Evolutionary conservation across 306 rosid genomes (phyloP).

Genomic region (Dalbergia cochinchinensis): DNA sequence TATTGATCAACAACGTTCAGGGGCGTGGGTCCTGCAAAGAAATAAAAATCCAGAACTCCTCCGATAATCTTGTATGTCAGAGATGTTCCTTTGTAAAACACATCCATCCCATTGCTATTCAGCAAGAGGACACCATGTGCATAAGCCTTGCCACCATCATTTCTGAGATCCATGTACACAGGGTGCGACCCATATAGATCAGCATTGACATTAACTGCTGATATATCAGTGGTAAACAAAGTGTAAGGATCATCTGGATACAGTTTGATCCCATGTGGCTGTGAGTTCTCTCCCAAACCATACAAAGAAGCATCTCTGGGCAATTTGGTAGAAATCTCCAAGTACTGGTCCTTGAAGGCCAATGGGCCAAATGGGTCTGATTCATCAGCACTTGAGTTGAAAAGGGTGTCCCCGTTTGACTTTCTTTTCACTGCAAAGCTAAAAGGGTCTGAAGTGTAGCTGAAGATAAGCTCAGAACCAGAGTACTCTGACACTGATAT

Average conservation of each 20-base stretch:
- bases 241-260: slow-evolving; percentile 82
- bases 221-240: slow-evolving; percentile 70
- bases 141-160: slow-evolving; percentile 62
- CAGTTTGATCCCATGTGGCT: slow-evolving; percentile 79
- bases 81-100: slow-evolving; percentile 74
- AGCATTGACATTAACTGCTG: slow-evolving; percentile 79
- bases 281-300: slow-evolving; percentile 91
- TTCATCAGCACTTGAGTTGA: slow-evolving; percentile 60
- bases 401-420: slow-evolving; percentile 77
- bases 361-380: slow-evolving; percentile 61
- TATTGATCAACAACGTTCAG: slow-evolving; percentile 84
- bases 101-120: slow-evolving; percentile 96
- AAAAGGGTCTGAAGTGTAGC: slow-evolving; percentile 75
- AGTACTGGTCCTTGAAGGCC: slow-evolving; percentile 88
- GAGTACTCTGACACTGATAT: slow-evolving; percentile 57
- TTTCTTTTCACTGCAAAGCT: slow-evolving; percentile 77
- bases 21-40: slow-evolving; percentile 87
- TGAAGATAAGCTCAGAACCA: slow-evolving; percentile 67
- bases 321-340: slow-evolving; percentile 79
- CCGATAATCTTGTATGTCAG: slow-evolving; percentile 90
- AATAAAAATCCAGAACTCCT: slow-evolving; percentile 87
- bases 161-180: slow-evolving; percentile 84
- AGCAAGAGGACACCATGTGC: slow-evolving; percentile 87
- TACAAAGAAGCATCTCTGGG: slow-evolving; percentile 78
- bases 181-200: slow-evolving; percentile 94